Conservation (phyloP, 2,329 filamentous ascomycete genomes). For the Hypocrella siamensis region DNA sequence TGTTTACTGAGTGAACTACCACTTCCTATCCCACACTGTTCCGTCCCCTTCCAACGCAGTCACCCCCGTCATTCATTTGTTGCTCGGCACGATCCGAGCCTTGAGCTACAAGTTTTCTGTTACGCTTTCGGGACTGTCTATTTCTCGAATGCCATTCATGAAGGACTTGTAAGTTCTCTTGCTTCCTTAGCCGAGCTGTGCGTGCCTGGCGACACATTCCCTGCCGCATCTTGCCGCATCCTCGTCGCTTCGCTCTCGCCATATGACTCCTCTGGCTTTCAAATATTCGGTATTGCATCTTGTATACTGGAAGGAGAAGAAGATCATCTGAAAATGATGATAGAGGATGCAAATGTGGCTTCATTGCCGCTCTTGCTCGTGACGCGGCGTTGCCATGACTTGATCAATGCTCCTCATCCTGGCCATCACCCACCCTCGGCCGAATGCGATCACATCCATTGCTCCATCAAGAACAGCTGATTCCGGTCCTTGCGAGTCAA, state of each 20-base stretch:
- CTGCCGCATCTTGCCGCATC: conserved; percentile 21
- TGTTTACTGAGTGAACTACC: conserved; percentile 8
- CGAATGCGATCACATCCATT: conserved; percentile 27
- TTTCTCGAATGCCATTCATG: conserved; percentile 25
- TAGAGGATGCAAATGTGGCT: conserved; percentile 12
- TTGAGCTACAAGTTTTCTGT: neutral
- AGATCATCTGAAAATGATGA: conserved; percentile 17
- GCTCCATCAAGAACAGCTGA: conserved; percentile 12
- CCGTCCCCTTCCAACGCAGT: conserved; percentile 17
- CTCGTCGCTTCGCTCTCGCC: conserved; percentile 14
- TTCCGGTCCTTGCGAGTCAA: conserved; percentile 5
- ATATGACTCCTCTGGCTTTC: conserved; percentile 19
- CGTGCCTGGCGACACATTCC: conserved; percentile 9
- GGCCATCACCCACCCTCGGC: conserved; percentile 25
- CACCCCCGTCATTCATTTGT: conserved; percentile 9
- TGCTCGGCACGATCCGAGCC: conserved; percentile 2
- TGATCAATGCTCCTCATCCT: conserved; percentile 29
- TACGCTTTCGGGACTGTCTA: conserved; percentile 11
- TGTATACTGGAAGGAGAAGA: conserved; percentile 17
- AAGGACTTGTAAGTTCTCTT: conserved; percentile 34
- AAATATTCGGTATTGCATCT: conserved; percentile 10
- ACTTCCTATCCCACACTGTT: conserved; percentile 11
- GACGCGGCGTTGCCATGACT: conserved; percentile 25
- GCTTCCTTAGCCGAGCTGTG: conserved; percentile 5
- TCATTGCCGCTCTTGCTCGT: conserved; percentile 7